phyloP scores from a whole-genome alignment of 78 protist genomes.

The Dictyostelium brefeldianum region DNA sequence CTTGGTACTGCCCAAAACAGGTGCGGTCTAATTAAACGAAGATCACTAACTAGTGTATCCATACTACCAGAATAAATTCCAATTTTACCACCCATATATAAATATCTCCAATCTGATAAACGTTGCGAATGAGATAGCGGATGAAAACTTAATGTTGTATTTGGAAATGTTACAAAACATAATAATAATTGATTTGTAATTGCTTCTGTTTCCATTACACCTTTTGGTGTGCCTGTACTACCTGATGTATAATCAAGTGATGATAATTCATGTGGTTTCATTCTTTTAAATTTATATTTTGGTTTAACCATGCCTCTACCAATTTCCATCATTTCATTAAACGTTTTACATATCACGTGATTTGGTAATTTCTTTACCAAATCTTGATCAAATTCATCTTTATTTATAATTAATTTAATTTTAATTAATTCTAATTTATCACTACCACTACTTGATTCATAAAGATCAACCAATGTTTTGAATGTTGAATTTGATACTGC shows the following conservation, averaged over 20 bases:
- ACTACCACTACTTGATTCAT: neutral
- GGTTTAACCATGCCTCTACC: neutral
- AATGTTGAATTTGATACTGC: neutral
- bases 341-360: neutral
- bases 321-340: slow-evolving; percentile 3
- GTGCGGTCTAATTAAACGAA: slow-evolving; percentile 31
- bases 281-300: neutral
- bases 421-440: neutral
- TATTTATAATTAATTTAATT: slow-evolving; percentile 11
- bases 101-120: neutral
- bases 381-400: slow-evolving; percentile 17
- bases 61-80: slow-evolving; percentile 33
- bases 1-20: slow-evolving; percentile 68
- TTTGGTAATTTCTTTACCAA: neutral
- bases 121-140: slow-evolving; percentile 37
- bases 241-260: slow-evolving; percentile 87
- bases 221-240: slow-evolving; percentile 93
- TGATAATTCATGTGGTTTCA: neutral
- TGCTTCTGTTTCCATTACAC: slow-evolving; percentile 44
- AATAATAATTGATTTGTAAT: neutral
- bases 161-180: neutral
- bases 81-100: slow-evolving; percentile 45
- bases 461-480: neutral
- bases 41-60: slow-evolving; percentile 23
- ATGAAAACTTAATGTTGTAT: neutral